Evolutionary conservation across 257 asterid genomes (phyloP).

Genomic region (Apocynum venetum): DNA sequence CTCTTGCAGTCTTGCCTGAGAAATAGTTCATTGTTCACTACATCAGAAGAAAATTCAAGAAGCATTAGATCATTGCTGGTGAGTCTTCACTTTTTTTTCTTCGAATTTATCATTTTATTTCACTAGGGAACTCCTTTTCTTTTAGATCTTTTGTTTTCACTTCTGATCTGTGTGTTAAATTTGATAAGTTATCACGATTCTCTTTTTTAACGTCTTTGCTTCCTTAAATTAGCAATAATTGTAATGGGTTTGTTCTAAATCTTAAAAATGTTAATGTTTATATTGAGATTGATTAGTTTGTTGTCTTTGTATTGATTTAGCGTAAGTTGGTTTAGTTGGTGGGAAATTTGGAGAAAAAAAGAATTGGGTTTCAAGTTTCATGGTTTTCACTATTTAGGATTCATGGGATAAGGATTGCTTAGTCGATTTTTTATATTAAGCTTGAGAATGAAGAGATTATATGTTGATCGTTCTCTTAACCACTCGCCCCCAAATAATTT

Average conservation of each 20-base stretch:
- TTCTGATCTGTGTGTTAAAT: not conserved
- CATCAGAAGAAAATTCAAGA: not conserved
- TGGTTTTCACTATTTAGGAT: not conserved
- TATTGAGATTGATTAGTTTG: not conserved
- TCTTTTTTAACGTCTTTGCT: not conserved
- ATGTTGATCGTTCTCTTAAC: not conserved
- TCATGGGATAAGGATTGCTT: not conserved
- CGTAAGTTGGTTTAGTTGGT: slow-evolving; percentile 2
- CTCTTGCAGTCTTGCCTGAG: not conserved
- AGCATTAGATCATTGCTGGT: not conserved
- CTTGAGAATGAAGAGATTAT: not conserved
- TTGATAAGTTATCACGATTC: not conserved
- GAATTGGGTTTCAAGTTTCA: not conserved
- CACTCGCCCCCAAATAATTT: not conserved
- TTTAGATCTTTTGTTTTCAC: not conserved
- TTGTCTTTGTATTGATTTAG: not conserved
- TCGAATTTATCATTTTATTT: not conserved
- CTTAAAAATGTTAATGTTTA: not conserved
- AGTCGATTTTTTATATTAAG: not conserved
- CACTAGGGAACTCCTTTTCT: not conserved
- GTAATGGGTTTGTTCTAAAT: slow-evolving; percentile 3
- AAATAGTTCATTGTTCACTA: not conserved
- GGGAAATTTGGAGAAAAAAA: not conserved
- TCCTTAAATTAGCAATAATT: not conserved
- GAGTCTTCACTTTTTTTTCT: not conserved